phyloP scores from a whole-genome alignment of 1,139 yeast species.

The Pneumocystis oryctolagi region DNA sequence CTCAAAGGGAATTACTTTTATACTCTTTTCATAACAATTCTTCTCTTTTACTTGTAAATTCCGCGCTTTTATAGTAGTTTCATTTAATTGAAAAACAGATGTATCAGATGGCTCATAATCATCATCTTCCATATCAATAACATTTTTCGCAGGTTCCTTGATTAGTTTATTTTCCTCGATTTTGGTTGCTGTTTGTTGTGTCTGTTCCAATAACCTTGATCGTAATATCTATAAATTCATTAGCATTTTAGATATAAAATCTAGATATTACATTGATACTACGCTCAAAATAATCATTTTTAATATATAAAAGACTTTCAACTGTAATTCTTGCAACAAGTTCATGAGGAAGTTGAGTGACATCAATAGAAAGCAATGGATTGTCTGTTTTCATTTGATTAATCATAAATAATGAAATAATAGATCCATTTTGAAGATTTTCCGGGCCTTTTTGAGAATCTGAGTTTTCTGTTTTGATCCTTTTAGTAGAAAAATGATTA shows the following conservation, averaged over 20 bases:
- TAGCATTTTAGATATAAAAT: neutral
- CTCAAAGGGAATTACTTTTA: constrained; percentile 3
- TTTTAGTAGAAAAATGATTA: constrained; percentile 8
- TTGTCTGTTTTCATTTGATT: neutral
- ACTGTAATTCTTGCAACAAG: neutral
- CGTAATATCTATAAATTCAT: neutral
- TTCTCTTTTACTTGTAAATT: neutral
- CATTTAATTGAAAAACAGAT: constrained; percentile 1
- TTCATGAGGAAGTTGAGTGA: neutral
- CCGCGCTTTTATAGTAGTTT: neutral
- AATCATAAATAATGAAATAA: neutral
- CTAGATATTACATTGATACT: neutral
- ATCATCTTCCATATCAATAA: constrained; percentile 16
- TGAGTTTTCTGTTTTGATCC: neutral
- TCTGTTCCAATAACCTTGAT: neutral
- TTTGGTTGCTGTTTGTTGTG: neutral
- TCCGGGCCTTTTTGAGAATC: neutral
- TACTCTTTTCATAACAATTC: neutral
- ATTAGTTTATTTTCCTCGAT: constrained; percentile 13
- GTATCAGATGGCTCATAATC: constrained; percentile 17
- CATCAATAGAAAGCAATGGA: neutral
- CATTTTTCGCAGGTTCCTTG: neutral
- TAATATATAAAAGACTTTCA: neutral
- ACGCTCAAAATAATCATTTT: neutral
- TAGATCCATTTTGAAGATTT: neutral